Base-by-base conservation (phyloP, 75 land plant genomes). In the Gnetum montanum region DNA sequence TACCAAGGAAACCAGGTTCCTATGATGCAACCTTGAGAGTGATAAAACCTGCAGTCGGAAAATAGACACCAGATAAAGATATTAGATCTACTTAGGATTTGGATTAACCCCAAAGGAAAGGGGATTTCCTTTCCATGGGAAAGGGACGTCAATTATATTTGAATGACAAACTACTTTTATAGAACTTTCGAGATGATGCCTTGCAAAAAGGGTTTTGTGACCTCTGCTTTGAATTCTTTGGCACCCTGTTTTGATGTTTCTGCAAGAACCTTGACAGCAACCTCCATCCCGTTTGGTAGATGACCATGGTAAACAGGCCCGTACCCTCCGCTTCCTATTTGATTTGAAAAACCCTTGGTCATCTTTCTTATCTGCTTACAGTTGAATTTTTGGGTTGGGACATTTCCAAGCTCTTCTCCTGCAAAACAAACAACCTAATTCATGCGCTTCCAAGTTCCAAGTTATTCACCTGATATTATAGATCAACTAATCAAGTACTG, bases 11-110 rank as follows among this genome's bases (percentile, higher is more conserved):
- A 89, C 95, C 69, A 89, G 49, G 61, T 89, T 86, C 60, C 78
- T 81, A 66, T 89, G 95, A 48, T 89, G 90, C 19, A 89, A 81
- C 19, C 95, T 59, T 0, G 95, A 80, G 30, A 89, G 74, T 60
- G 85, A 85, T 2, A 74, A 75, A 38, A 89, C 66, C 38, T 89
- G 90, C 6, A 82, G 78, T 13, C 82, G 80, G 43, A 79, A 89
- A n/a, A n/a, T n/a, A n/a, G n/a, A n/a, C n/a, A n/a, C n/a, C n/a
- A n/a, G n/a, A n/a, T n/a, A n/a, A 31, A 24, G 26, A 30, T 60
- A 72, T 10, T n/a, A 55, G 31, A 27, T 59, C 33, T 60, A 43
- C 2, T 40, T 47, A 0, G 15, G 13, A 12, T 7, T 54, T 8
- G 8, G 27, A 23, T 12, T 15, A 20, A 5, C n/a, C n/a, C n/a